phyloP scores from a whole-genome alignment of 352 stramenopile genomes.

The Pythium biforme region DNA sequence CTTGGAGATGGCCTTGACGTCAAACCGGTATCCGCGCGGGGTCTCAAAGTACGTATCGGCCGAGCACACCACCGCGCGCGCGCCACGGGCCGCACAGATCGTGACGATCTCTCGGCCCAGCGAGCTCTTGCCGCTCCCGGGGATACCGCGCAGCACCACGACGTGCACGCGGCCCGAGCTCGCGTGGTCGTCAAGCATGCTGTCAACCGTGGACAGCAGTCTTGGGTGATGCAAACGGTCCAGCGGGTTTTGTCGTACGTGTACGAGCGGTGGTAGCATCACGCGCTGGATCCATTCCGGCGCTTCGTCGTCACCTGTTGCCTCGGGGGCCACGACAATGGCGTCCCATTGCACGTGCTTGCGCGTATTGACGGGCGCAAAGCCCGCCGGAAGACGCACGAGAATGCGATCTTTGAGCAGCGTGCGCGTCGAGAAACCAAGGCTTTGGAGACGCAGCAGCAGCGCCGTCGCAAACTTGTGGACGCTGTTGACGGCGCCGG shows the following conservation, averaged over 20 bases:
- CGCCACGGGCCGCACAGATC: slow-evolving; percentile 34
- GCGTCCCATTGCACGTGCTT: slow-evolving; percentile 8
- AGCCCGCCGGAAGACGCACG: slow-evolving; percentile 6
- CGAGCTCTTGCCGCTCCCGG: slow-evolving; percentile 72
- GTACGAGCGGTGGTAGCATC: background rate
- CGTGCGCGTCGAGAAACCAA: slow-evolving; percentile 26
- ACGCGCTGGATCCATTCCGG: slow-evolving; percentile 19
- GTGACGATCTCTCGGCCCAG: slow-evolving; percentile 39
- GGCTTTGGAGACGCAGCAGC: slow-evolving; percentile 45
- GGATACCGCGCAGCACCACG: slow-evolving; percentile 68
- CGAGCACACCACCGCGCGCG: slow-evolving; percentile 44
- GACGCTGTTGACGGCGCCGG: slow-evolving; percentile 35
- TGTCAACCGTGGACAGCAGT: slow-evolving; percentile 35
- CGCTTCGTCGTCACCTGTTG: background rate
- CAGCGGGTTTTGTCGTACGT: background rate
- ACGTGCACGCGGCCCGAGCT: slow-evolving; percentile 31
- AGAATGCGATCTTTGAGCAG: slow-evolving; percentile 15
- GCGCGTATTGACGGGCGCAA: slow-evolving; percentile 1
- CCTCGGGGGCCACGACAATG: background rate
- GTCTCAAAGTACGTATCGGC: slow-evolving; percentile 71
- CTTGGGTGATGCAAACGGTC: slow-evolving; percentile 33
- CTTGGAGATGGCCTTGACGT: slow-evolving; percentile 42
- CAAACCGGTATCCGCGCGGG: slow-evolving; percentile 58
- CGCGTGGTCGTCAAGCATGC: slow-evolving; percentile 33
- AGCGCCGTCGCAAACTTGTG: slow-evolving; percentile 47